Base-by-base conservation (phyloP, 768 basidiomycete species). In the Termitomyces sp. region DNA sequence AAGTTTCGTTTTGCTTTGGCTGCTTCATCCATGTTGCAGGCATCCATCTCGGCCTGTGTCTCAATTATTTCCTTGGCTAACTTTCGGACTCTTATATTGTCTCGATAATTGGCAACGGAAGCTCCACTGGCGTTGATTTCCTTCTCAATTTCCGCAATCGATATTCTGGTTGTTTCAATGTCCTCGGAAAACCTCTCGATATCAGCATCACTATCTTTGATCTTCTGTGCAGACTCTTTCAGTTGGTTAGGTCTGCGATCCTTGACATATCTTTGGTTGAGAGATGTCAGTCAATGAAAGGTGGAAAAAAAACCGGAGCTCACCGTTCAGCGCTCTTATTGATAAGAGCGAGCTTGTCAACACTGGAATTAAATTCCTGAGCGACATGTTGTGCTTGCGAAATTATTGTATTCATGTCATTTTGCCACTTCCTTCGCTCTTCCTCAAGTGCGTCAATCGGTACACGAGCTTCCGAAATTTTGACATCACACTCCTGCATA, bases 1-100 rank as follows among this genome's bases (percentile, higher is more conserved):
- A 96, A 99, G 57, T 86, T 89, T 57, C 88, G 81, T 69, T 86
- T 85, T 22, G 93, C 91, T 68, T 85, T 90, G 20, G 88, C 89
- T 20, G 93, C 92, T 60, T 85, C 86, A 63, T 95, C 93, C 74
- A 98, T 82, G 71, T 98, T 91, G 58, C 84, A 80, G 6, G 77
- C 74, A 46, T 87, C 86, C 55, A 97, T 89, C 70, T 94, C 80
- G 12, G 75, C 77, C 67, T 91, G 84, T 7, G 87, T 85, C 1
- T 77, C 76, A 30, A 75, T 76, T 30, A 97, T 89, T 54, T 92
- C 84, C 46, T 78, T 76, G 55, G 79, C 77, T 24, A 93, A 76
- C 65, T 82, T 82, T 57, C 93, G 79, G 54, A 92, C 84, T 4
- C 90, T 84, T 45, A 93, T 75, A 69, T 98, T 99, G 69, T 94